These are phyloP conservation scores for Athelia psychrophila DNA, from an alignment of 1,284 basidiomycete species.

Conservation along the genomic window DNA sequence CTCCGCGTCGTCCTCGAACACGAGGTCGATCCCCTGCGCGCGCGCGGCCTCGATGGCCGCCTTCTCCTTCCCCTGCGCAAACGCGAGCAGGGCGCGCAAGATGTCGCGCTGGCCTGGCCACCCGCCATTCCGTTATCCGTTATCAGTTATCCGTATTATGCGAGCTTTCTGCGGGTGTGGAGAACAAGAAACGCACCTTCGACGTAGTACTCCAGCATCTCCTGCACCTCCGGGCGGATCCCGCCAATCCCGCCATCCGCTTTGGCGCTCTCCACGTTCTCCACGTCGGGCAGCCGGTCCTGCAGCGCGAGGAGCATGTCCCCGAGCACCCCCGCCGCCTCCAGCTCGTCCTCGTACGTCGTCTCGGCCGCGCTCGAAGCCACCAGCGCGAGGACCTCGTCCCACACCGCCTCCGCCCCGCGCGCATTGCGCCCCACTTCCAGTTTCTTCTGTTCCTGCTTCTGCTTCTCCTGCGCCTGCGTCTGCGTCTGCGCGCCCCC, in stretches of 20 bases:
- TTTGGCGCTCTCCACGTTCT: slow-evolving; percentile 11
- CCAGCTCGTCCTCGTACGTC: slow-evolving; percentile 55
- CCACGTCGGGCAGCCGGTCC: slow-evolving; percentile 42
- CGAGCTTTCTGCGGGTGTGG: too few relatives aligned
- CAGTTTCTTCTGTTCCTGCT: slow-evolving; percentile 47
- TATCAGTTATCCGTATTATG: slow-evolving; percentile 30
- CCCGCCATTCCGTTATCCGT: slow-evolving; percentile 1
- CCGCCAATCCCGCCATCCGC: slow-evolving; percentile 6
- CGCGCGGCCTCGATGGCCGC: slow-evolving; percentile 43
- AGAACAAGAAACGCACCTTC: slow-evolving; percentile 38
- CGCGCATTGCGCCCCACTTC: slow-evolving; percentile 58
- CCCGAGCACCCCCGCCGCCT: slow-evolving; percentile 59
- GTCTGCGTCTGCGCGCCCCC: slow-evolving; percentile 14
- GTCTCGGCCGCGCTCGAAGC: slow-evolving; percentile 33
- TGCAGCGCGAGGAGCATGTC: slow-evolving; percentile 63
- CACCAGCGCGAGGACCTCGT: slow-evolving; percentile 45
- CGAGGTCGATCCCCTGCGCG: slow-evolving; percentile 48
- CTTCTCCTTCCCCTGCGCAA: slow-evolving; percentile 40
- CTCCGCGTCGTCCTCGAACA: slow-evolving; percentile 42
- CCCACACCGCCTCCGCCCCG: slow-evolving; percentile 60
- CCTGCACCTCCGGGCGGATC: slow-evolving; percentile 47
- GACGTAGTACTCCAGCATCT: slow-evolving; percentile 58
- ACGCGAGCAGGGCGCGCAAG: slow-evolving; percentile 38
- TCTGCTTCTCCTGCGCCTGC: too few relatives aligned
- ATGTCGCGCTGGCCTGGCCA: slow-evolving; percentile 46